A percentile compares a stretch with the other conserved stretches of the same genome.
phyloP scores from a whole-genome alignment of 352 stramenopile genomes.

The Plasmopara muralis region DNA sequence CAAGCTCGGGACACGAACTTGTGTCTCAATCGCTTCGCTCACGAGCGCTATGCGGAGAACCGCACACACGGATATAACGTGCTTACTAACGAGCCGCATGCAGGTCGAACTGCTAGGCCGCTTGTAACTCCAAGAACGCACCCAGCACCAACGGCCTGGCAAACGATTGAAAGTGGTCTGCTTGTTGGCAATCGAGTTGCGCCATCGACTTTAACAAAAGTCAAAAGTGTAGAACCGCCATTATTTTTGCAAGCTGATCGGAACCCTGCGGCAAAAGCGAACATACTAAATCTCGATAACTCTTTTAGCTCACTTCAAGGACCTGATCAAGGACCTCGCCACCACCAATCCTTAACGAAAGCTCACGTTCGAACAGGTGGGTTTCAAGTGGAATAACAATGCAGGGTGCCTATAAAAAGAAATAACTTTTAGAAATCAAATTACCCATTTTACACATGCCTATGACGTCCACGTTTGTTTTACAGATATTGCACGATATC shows the following conservation, averaged over 20 bases:
- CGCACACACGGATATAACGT: slow-evolving; percentile 61
- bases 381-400: slow-evolving; percentile 10
- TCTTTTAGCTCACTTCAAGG: slow-evolving; percentile 3
- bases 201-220: neutral
- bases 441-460: neutral
- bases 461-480: too few relatives aligned
- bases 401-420: neutral
- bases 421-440: neutral
- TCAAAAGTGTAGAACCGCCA: neutral
- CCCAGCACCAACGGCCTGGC: slow-evolving; percentile 33
- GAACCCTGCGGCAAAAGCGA: slow-evolving; percentile 12
- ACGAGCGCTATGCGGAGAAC: slow-evolving; percentile 46
- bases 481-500: neutral
- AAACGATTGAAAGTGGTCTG: slow-evolving; percentile 39
- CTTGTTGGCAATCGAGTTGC: slow-evolving; percentile 25
- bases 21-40: slow-evolving; percentile 57
- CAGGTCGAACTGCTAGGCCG: slow-evolving; percentile 39
- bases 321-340: neutral
- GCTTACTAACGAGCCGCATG: slow-evolving; percentile 54
- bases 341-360: slow-evolving; percentile 1
- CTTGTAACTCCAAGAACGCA: slow-evolving; percentile 43
- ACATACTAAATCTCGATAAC: slow-evolving; percentile 28
- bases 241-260: slow-evolving; percentile 1
- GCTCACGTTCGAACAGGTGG: slow-evolving; percentile 18
- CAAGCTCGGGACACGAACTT: slow-evolving; percentile 33